Evolutionary conservation across 2,329 filamentous ascomycete genomes (phyloP), one percentile per base, ranked within the genome.

Genomic region (Colletotrichum cereale): DNA sequence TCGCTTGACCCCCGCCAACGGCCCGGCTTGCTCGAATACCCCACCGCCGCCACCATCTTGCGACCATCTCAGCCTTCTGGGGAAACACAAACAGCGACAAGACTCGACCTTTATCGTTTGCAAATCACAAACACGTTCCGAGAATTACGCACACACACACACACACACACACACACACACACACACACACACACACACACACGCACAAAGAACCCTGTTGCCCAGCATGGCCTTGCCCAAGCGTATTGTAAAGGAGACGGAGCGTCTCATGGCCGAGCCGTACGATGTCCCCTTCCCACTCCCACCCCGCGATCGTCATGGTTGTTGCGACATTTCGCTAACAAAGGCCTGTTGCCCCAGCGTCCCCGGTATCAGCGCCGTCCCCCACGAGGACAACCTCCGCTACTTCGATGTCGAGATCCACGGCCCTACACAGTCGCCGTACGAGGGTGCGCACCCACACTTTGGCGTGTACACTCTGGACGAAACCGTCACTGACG

Each of bases 351-450:
- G 14, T 21, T 66, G 31, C 64, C 31, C 38, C 79, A 98, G 95
- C 74, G 96, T 99, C 40, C 95, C 96, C 38, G 96, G 96, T 73
- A 99, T 99, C 84, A 97, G 94, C 78, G 96, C 96, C 61, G 87
- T 97, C 63, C 97, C 97, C 60, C 96, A 98, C 82, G 95, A 98
- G 78, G 96, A 99, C 78, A 99, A 99, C 84, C 89, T 98, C 70
- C 90, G 96, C 77, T 99, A 99, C 84, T 99, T 99, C 79, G 97
- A 99, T 81, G 97, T 99, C 76, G 94, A 93, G 78, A 98, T 99
- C 80, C 92, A 98, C 80, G 96, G 96, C 7, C 96, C 96, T 29
- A 90, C 92, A 48, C 93, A 95, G 79, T 98, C 96, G 67, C 96
- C 96, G 72, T 98, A 98, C 80, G 95, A 98, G 87, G 94, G 96